Evolutionary conservation across 495 filamentous ascomycete species (phyloP).

Genomic region (Talaromyces stipitatus): DNA sequence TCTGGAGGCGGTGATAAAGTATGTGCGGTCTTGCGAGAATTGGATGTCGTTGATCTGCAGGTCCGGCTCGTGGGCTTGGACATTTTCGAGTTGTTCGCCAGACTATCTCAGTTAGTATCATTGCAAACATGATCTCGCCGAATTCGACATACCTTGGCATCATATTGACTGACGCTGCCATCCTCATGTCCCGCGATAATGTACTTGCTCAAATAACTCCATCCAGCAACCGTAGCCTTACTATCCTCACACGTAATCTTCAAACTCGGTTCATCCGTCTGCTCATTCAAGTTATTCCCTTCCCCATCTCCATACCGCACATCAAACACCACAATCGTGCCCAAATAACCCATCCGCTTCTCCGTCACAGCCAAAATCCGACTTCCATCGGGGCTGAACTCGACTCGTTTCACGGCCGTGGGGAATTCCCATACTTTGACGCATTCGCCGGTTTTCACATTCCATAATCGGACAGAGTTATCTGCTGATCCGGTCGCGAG

Average conservation of each 20-base stretch:
- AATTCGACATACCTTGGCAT: conserved; percentile 64
- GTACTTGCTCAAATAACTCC: conserved; percentile 85
- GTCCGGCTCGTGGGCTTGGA: conserved; percentile 75
- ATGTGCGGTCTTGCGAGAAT: conserved; percentile 87
- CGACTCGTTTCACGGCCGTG: conserved; percentile 91
- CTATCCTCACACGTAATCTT: conserved; percentile 86
- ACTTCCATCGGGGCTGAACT: conserved; percentile 89
- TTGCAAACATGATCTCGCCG: neutral
- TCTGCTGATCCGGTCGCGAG: conserved; percentile 94
- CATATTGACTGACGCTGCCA: conserved; percentile 87
- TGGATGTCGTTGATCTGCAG: conserved; percentile 86
- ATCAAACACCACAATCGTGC: conserved; percentile 86
- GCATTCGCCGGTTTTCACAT: conserved; percentile 84
- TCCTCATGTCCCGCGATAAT: conserved; percentile 98
- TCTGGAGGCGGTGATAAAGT: conserved; percentile 96
- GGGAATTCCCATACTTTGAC: conserved; percentile 96
- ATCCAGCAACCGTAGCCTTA: conserved; percentile 94
- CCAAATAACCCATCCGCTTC: conserved; percentile 91
- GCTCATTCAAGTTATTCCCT: conserved; percentile 42
- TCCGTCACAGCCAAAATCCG: conserved; percentile 89
- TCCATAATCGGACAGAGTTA: conserved; percentile 97
- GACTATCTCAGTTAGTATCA: conserved; percentile 38
- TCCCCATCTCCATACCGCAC: conserved; percentile 71
- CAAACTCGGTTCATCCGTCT: conserved; percentile 71
- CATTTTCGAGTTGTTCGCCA: conserved; percentile 73